Evolutionary conservation across 495 filamentous ascomycete species (phyloP), one percentile per base, ranked within the genome.

Genomic region (Lophiostoma macrostomum): DNA sequence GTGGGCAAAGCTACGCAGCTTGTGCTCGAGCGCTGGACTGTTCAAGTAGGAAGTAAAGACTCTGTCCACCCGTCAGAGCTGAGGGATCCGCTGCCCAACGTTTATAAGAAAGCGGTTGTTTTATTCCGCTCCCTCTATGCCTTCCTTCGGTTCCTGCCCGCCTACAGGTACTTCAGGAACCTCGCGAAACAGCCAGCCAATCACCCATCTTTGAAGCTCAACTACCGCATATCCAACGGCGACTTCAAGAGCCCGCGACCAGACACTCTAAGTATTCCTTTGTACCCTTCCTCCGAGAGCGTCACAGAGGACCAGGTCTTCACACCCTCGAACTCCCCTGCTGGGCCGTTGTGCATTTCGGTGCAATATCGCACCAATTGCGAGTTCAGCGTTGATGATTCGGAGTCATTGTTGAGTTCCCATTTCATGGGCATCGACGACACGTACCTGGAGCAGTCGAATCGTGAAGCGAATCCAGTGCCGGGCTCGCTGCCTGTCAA

Each of bases 51-150:
- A 50, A 71, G 83, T 56, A 67, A 65, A 28, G 67, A 77, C 13
- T 67, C 74, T n/a, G 74, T 75, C 40, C 65, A 72, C 32, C 67
- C 75, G 23, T 76, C 82, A 13, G 87, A 93, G 57, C 79, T 89
- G 59, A 81, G 76, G 28, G 75, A 81, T 25, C 79, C 80, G 16
- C 73, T 96, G 39, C 90, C 93, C 4, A 91, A 88, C 19, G 83
- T 93, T 52, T 98, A 98, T 75, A 98, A 97, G 73, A 90, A 91
- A 71, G 85, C 83, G 61, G 93, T 98, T 54, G 85, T 97, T 48
- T 79, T 97, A 55, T 96, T 97, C 70, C 80, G 94, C 51, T 90
- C 90, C 7, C 76, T 98, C n/a, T 96, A 89, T 69, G 77, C 88
- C 12, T 86, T 84, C 44, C 80, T 87, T 22, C 87, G 86, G 59